Evolutionary conservation across 1,284 basidiomycete species (phyloP), one percentile per base, ranked within the genome.

Genomic region (Amylostereum chailletii): DNA sequence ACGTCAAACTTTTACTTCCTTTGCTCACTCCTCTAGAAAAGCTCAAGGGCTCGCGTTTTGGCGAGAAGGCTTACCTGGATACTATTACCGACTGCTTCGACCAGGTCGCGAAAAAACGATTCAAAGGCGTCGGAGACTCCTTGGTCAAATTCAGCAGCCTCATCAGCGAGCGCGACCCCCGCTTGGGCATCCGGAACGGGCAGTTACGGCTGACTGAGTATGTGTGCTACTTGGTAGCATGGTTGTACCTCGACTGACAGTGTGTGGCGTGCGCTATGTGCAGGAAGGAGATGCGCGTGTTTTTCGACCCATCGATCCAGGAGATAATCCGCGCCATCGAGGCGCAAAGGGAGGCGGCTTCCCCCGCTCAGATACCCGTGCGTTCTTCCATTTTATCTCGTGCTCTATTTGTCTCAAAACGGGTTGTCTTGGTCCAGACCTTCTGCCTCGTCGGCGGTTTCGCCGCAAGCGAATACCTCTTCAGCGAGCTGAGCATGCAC

Each of bases 391-490:
- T 5, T 30, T 31, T 30, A 29, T 10, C 4, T 6, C 27, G 30
- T 30, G 4, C 30, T 5, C 4, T 4, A 11, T 37, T 37, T 5
- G 10, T 7, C 10, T 37, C 10, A 19, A 29, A n/a, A 39, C 57
- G 53, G 39, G 58, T 36, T 47, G 11, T 6, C 7, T 38, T 37
- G 36, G n/a, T 8, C 11, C 34, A 72, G 71, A 64, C 58, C 30
- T 61, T 68, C 33, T 59, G 66, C 48, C 57, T 71, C 3, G 65
- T 71, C 5, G 75, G 76, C 5, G 76, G 76, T 0, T 77, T 75
- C 56, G 75, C 71, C 7, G 73, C 74, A 1, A 77, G 72, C 53
- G 72, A 76, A 27, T 77, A 70, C 68, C 60, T 77, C 5, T 75
- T 68, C 55, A 53, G 59, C 1, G 59, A 60, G 36, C 66, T 78